Conservation (phyloP, 1,284 basidiomycete species). For the Erythrobasidium hasegawianum region DNA sequence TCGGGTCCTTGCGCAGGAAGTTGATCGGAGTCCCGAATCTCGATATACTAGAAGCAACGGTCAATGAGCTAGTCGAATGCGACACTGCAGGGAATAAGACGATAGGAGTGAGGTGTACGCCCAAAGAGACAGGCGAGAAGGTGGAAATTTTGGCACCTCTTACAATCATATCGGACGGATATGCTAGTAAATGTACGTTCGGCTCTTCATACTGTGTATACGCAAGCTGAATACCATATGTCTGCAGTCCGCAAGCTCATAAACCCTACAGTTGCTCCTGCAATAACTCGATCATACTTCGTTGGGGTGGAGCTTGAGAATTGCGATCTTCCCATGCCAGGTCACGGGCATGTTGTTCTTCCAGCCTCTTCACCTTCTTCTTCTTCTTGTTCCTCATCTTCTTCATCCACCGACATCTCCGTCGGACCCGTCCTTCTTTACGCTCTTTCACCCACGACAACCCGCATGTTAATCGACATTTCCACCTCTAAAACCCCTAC, state of each 20-base stretch:
- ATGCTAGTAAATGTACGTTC: conserved; percentile 68
- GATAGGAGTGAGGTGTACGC: conserved; percentile 61
- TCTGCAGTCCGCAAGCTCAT: conserved; percentile 54
- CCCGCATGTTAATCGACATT: conserved; percentile 72
- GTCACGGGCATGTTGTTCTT: conserved; percentile 81
- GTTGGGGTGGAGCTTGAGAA: conserved; percentile 75
- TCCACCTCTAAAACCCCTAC: conserved; percentile 34
- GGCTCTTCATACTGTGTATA: background rate
- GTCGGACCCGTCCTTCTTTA: conserved; percentile 83
- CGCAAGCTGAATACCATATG: background rate
- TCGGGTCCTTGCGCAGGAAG: conserved; percentile 70
- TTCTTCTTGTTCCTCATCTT: conserved; percentile 29
- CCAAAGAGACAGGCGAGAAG: conserved; percentile 48
- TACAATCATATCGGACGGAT: conserved; percentile 89
- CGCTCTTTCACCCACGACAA: conserved; percentile 70
- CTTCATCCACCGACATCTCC: conserved; percentile 1
- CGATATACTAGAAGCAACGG: conserved; percentile 76
- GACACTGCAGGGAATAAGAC: conserved; percentile 55
- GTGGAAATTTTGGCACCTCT: conserved; percentile 62
- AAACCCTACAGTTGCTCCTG: conserved; percentile 54
- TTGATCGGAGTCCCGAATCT: conserved; percentile 57
- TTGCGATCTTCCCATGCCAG: conserved; percentile 69
- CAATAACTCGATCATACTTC: conserved; percentile 67
- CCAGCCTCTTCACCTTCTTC: conserved; percentile 37
- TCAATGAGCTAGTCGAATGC: conserved; percentile 66